Evolutionary conservation across 805 yeast genomes (phyloP).

Genomic region (Candida schatavii): DNA sequence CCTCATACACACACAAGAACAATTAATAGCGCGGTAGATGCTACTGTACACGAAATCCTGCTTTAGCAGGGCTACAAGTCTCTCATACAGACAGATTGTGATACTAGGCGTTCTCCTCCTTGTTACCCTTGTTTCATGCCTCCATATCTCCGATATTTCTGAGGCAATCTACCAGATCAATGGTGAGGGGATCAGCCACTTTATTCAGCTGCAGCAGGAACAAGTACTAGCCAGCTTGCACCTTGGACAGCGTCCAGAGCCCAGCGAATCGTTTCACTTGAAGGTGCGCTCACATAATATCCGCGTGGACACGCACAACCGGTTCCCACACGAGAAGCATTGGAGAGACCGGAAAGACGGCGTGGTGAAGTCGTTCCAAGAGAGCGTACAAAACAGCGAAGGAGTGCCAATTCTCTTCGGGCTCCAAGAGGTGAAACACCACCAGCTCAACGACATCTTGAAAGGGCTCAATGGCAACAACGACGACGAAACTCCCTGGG

Average conservation of each 20-base stretch:
- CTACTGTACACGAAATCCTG: no score
- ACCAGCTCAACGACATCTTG: constrained; percentile 9
- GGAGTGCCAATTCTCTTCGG: constrained; percentile 8
- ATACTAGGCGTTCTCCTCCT: background rate
- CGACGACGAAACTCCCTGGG: constrained; percentile 32
- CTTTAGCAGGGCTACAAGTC: no score
- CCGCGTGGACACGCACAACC: constrained; percentile 5
- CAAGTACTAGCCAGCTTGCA: no score
- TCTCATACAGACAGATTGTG: background rate
- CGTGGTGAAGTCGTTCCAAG: constrained; percentile 3
- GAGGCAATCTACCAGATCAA: background rate
- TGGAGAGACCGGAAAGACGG: constrained; percentile 7
- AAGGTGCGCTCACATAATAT: constrained; percentile 12
- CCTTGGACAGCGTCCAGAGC: no score
- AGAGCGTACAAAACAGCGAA: background rate
- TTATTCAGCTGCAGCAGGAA: background rate
- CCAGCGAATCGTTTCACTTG: constrained; percentile 8
- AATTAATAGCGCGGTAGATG: no score
- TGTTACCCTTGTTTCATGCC: background rate
- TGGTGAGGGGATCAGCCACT: background rate
- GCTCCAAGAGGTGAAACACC: constrained; percentile 9
- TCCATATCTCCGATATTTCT: background rate
- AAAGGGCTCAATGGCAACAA: constrained; percentile 6
- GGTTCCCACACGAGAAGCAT: constrained; percentile 6
- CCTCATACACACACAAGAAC: no score